Evolutionary conservation across 192 early-diverging fungal genomes (phyloP), one percentile per base, ranked within the genome.

Genomic region (Mortierella alpina): DNA sequence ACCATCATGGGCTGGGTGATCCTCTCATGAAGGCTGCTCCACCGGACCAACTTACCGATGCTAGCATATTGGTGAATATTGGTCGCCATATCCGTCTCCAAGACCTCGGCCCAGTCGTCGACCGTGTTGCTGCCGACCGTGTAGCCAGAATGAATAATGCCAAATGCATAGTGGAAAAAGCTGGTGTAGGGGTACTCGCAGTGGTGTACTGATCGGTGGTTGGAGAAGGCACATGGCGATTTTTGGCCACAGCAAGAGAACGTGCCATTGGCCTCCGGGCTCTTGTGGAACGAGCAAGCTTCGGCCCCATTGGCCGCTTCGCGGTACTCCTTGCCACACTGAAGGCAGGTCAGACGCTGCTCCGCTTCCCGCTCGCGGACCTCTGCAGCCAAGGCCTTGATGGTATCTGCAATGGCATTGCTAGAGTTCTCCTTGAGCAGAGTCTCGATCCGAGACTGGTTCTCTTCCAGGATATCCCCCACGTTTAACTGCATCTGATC

Each of bases 91-190:
- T 84, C 61, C 17, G 62, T 69, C 50, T 81, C 81, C 51, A 49
- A 40, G 22, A 80, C 22, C 2, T 63, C 57, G 8, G 69, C 66
- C 76, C 81, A 86, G 23, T 56, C 49, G 2, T 82, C 53, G 0
- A 63, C 52, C 11, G 86, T 87, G 54, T 87, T 78, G 10, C n/a
- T n/a, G n/a, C n/a, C n/a, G n/a, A n/a, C n/a, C n/a, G 59, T 64
- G 58, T 84, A 87, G 2, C 72, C 64, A 42, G 66, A n/a, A n/a
- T n/a, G n/a, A n/a, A n/a, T 50, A 23, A 86, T 83, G 8, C 31
- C 55, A 14, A 0, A 56, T 0, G 68, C 76, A 54, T 72, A 84
- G 5, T 68, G 52, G 59, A 59, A 84, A 47, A 84, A 84, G 13
- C 40, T 58, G 15, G 67, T 63, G 49, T 84, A 84, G 7, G 76